phyloP scores from a whole-genome alignment of 2,329 filamentous ascomycete species.

The Penicillium palitans region DNA sequence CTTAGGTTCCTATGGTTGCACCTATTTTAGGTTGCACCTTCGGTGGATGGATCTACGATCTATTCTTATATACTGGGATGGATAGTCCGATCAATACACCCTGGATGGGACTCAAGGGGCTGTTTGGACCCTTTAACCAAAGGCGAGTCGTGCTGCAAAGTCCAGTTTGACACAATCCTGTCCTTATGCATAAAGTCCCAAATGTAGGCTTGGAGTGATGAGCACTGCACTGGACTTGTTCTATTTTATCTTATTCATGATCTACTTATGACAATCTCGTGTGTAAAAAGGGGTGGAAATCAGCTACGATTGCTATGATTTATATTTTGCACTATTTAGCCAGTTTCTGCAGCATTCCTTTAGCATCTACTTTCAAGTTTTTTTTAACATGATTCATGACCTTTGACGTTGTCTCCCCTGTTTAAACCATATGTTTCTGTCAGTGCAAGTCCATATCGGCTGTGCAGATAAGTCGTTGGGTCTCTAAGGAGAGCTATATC shows the following conservation, averaged over 20 bases:
- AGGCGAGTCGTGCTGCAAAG: constrained; percentile 15
- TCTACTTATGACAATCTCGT: background rate
- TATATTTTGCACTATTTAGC: background rate
- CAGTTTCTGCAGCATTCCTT: background rate
- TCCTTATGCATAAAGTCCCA: background rate
- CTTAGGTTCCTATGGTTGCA: constrained; percentile 68
- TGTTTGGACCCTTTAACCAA: constrained; percentile 36
- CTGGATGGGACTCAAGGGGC: constrained; percentile 61
- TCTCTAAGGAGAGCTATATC: background rate
- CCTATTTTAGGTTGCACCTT: constrained; percentile 66
- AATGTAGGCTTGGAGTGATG: background rate
- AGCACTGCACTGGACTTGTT: background rate
- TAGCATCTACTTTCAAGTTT: background rate
- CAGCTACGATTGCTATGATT: background rate
- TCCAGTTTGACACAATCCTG: constrained; percentile 16
- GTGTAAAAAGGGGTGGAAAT: constrained; percentile 2
- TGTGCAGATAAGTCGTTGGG: no score
- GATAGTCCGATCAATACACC: constrained; percentile 69
- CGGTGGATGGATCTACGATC: constrained; percentile 67
- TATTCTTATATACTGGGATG: constrained; percentile 66
- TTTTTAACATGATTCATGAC: no score
- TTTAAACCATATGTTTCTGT: background rate
- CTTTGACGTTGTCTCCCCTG: background rate
- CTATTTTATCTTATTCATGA: background rate
- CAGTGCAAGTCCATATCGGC: no score